Percentiles rank a stretch among this genome's conserved stretches.
Conservation (phyloP, 2,329 filamentous ascomycete genomes). For the Pseudogymnoascus sp. region DNA sequence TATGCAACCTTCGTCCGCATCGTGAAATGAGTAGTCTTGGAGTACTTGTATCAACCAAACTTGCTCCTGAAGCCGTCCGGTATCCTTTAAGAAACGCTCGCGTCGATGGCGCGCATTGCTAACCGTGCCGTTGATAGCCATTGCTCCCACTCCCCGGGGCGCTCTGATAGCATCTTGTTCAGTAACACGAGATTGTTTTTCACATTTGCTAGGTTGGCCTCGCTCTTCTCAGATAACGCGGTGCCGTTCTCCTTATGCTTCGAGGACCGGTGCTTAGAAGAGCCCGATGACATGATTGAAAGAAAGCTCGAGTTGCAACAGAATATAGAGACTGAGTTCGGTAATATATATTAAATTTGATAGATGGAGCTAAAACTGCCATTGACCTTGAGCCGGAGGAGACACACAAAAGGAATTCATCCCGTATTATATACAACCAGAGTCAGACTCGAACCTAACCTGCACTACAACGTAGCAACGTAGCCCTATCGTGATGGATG, state of each 20-base stretch:
- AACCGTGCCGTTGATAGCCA: slow-evolving; percentile 34
- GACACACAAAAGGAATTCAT: background rate
- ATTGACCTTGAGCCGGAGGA: background rate
- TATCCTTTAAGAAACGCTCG: slow-evolving; percentile 32
- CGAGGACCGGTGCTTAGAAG: background rate
- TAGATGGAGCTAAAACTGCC: background rate
- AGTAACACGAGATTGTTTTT: background rate
- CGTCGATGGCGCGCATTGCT: slow-evolving; percentile 34
- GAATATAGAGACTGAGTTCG: background rate
- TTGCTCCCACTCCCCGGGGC: slow-evolving; percentile 24
- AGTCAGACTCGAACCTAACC: background rate
- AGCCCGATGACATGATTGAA: background rate
- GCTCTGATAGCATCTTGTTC: slow-evolving; percentile 17
- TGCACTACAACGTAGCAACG: background rate
- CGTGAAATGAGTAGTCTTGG: slow-evolving; percentile 43
- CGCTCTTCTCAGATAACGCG: background rate
- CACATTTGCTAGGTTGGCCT: slow-evolving; percentile 3
- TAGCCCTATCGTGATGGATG: background rate
- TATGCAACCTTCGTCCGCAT: slow-evolving; percentile 40
- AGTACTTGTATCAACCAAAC: slow-evolving; percentile 38
- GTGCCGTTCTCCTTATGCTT: background rate
- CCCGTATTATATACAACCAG: background rate
- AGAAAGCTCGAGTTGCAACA: background rate
- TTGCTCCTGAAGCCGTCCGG: slow-evolving; percentile 32
- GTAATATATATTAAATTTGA: background rate